phyloP scores from a whole-genome alignment of 2,329 filamentous ascomycete species.

The Trichoderma sp. region DNA sequence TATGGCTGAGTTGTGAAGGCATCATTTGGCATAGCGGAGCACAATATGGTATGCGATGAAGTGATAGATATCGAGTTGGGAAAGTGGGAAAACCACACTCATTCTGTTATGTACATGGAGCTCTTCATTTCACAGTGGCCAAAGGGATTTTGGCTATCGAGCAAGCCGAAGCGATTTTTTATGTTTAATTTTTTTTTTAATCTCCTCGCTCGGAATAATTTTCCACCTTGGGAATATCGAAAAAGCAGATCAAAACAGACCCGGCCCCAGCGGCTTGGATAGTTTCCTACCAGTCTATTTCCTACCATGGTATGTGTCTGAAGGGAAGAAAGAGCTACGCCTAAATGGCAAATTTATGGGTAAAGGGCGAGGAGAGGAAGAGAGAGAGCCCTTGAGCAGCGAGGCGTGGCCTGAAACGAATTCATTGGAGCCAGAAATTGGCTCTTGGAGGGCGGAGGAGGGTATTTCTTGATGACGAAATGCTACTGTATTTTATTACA shows the following conservation, averaged over 20 bases:
- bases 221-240: background rate
- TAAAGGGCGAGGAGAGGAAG: background rate
- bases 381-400: background rate
- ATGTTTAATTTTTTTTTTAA: background rate
- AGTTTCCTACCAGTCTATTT: background rate
- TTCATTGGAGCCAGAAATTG: slow-evolving; percentile 13
- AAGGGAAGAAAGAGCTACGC: background rate
- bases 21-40: background rate
- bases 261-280: background rate
- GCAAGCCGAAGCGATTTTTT: slow-evolving; percentile 24
- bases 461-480: slow-evolving; percentile 7
- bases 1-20: background rate
- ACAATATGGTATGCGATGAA: slow-evolving; percentile 10
- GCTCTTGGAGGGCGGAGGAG: slow-evolving; percentile 1
- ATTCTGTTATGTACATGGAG: slow-evolving; percentile 17
- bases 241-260: background rate
- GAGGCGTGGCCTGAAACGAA: background rate
- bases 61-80: background rate
- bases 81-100: background rate
- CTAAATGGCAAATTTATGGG: background rate
- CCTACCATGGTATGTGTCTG: slow-evolving; percentile 6
- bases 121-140: background rate
- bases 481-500: slow-evolving; percentile 23
- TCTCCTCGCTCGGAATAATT: background rate
- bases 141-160: slow-evolving; percentile 9